Evolutionary conservation across 2,329 filamentous ascomycete species (phyloP), one percentile per base, ranked within the genome.

Genomic region (Botryosphaeria dothidea): DNA sequence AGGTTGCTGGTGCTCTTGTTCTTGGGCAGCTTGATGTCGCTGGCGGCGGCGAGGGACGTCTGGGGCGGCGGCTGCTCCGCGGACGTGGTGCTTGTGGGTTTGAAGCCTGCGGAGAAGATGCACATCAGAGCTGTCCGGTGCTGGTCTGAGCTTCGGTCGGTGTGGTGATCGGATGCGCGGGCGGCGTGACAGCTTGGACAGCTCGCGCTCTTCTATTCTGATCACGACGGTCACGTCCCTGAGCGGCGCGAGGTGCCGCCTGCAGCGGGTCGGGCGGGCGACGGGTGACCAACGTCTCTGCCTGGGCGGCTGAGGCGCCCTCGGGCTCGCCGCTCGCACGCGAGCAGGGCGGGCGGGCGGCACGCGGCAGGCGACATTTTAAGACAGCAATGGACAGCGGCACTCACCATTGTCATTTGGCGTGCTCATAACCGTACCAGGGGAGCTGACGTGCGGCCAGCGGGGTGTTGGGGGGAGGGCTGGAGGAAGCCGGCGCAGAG

Each of bases 1-100:
- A 85, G 77, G 68, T 80, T 84, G 64, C 80, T 79, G 62, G 80
- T 81, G 72, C 80, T 82, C 73, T 79, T 79, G 71, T 80, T 82
- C 77, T 83, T 84, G 34, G 78, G 77, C 61, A 84, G 72, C 68
- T 71, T 70, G 66, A 73, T 71, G 71, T 77, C 71, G 68, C 71
- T 72, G 68, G 25, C 21, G 67, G 21, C 45, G 67, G 21, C 31
- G 62, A 21, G 19, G 48, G 64, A 27, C 23, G 46, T 34, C n/a
- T 58, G 41, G 19, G 52, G 31, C 62, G 51, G 25, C 25, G 41
- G 36, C 51, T 52, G 62, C 49, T 48, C 43, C 34, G 64, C 7
- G 56, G 57, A 36, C 36, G 64, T 56, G 48, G 56, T 46, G 46
- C 43, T 62, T 48, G 48, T 49, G 64, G 57, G 56, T 66, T 62